These are phyloP conservation scores for Peronospora farinosa DNA, from an alignment of 352 stramenopile species.

Conservation along the genomic window DNA sequence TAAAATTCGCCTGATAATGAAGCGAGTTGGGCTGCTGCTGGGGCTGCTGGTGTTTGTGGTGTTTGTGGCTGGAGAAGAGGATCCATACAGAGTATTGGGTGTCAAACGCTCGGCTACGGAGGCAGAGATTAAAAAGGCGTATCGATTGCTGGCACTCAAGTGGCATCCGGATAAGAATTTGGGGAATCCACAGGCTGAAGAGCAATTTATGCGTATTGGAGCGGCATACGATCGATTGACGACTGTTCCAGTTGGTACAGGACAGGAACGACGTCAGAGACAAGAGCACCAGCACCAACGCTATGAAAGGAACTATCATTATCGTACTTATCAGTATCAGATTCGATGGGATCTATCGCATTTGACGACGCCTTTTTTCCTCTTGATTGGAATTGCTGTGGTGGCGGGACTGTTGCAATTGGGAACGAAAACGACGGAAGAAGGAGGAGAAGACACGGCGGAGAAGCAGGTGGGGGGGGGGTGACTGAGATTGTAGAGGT, in stretches of 20 bases:
- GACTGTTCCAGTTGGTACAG: conserved; percentile 7
- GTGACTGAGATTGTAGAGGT: neutral
- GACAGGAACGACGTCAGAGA: conserved; percentile 19
- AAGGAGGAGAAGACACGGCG: neutral
- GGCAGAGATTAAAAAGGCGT: conserved; percentile 78
- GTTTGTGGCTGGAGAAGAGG: conserved; percentile 36
- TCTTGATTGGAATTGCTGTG: conserved; percentile 35
- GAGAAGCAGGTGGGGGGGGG: neutral
- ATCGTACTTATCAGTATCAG: conserved; percentile 13
- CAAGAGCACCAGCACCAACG: conserved; percentile 42
- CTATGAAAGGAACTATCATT: neutral
- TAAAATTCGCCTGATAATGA: neutral
- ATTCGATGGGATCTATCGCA: conserved; percentile 29
- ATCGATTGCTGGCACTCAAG: conserved; percentile 81
- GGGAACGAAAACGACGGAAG: conserved; percentile 16
- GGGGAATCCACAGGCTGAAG: conserved; percentile 53
- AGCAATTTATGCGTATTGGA: conserved; percentile 73
- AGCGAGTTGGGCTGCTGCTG: conserved; percentile 7
- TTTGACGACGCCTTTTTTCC: conserved; percentile 45
- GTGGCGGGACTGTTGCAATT: conserved; percentile 44
- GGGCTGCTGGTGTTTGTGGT: conserved; percentile 28
- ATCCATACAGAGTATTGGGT: conserved; percentile 70
- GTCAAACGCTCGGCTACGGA: conserved; percentile 56
- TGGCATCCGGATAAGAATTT: conserved; percentile 89
- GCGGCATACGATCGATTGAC: conserved; percentile 63